phyloP scores from a whole-genome alignment of 2,329 filamentous ascomycete species.

The Juglanconis sp. region DNA sequence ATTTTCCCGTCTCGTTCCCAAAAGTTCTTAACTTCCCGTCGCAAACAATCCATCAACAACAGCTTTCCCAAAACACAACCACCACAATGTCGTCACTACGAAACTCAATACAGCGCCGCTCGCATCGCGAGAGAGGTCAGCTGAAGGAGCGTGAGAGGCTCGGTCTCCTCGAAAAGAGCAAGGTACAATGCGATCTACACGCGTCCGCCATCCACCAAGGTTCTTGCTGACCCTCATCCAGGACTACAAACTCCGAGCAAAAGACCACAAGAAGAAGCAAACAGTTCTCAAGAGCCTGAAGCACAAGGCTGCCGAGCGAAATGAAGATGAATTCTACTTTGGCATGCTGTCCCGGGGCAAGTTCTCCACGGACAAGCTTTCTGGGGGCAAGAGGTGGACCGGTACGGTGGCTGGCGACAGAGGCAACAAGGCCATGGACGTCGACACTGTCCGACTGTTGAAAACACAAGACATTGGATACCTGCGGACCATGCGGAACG shows the following conservation, averaged over 20 bases:
- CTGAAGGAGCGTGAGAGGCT: slow-evolving; percentile 78
- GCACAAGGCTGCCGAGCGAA: slow-evolving; percentile 61
- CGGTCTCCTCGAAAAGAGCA: slow-evolving; percentile 94
- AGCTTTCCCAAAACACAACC: background rate
- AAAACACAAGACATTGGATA: slow-evolving; percentile 70
- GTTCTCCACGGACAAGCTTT: slow-evolving; percentile 45
- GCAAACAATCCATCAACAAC: background rate
- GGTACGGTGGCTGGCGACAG: slow-evolving; percentile 57
- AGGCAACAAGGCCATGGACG: slow-evolving; percentile 52
- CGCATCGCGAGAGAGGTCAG: slow-evolving; percentile 88
- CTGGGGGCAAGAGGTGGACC: slow-evolving; percentile 47
- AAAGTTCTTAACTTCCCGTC: background rate
- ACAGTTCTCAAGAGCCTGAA: slow-evolving; percentile 55
- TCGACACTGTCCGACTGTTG: slow-evolving; percentile 58
- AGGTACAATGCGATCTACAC: slow-evolving; percentile 46
- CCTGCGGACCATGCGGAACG: slow-evolving; percentile 59
- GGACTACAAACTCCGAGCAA: slow-evolving; percentile 64
- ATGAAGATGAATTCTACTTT: slow-evolving; percentile 72
- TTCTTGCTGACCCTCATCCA: slow-evolving; percentile 21
- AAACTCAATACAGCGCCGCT: slow-evolving; percentile 71
- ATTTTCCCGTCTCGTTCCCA: background rate
- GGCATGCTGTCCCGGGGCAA: slow-evolving; percentile 64
- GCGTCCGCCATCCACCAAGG: background rate
- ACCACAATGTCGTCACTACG: slow-evolving; percentile 54
- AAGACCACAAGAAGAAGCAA: slow-evolving; percentile 66